Base-by-base conservation (phyloP, 768 basidiomycete species). In the Hebeloma cylindrosporum region DNA sequence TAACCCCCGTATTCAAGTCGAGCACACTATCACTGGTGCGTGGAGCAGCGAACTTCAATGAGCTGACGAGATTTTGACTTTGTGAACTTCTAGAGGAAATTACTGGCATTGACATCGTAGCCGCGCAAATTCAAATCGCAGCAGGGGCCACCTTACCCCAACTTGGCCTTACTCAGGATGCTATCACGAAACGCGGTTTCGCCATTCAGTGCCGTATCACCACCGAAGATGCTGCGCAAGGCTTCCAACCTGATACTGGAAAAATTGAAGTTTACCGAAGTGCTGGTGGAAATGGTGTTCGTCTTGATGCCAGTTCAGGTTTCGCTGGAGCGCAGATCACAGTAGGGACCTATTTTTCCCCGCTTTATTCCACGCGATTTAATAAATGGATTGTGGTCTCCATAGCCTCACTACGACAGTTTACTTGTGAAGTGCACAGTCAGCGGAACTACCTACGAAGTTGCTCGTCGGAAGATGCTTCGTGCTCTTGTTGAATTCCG, bases 261-360 rank as follows among this genome's bases (percentile, higher is more conserved):
- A 99, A 99, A 69, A 98, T 99, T 52, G 96, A 98, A 60, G 96
- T 99, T 17, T 99, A 99, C 72, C 87, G 96, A 50, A 93, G 90
- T 62, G 95, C 96, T 29, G 96, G 96, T 67, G 96, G 96, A 43
- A 98, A 98, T 62, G 96, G 96, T 60, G 93, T 99, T 30, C 88
- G 96, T 62, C 75, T 99, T 23, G 96, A 99, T 62, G 90, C 96
- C 14, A 88, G 85, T 64, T 96, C 93, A 48, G 96, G 96, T 54
- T 99, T 97, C 57, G 96, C 96, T 42, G 96, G 96, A 23, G 96
- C 96, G 20, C 96, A 98, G 68, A 98, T 99, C 63, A 99, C 96
- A 23, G 92, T 92, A 61, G 47, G 80, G 53, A 52, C 34, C 13
- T 29, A 34, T 40, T 43, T 17, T 27, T 40, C 25, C 32, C 13